Base-by-base conservation (phyloP, 495 filamentous ascomycete species). In the Neurospora sublineolata region DNA sequence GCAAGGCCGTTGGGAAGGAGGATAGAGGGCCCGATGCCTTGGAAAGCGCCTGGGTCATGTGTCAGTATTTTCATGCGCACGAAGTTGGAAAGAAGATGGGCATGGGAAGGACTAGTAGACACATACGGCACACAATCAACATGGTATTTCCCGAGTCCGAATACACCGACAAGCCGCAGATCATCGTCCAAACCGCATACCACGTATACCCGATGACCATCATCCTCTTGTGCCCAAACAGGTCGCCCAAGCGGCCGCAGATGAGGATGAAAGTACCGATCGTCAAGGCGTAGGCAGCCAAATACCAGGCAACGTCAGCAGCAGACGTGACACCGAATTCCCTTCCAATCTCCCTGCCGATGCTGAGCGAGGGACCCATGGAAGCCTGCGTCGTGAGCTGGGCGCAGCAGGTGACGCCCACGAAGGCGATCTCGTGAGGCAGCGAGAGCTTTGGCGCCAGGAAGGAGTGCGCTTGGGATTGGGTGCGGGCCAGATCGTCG, bases 261-360 rank as follows among this genome's bases (percentile, higher is more conserved):
- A 89, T 80, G n/a, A 90, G 79, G 76, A 91, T 89, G 73, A 91
- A 91, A 8, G 88, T 89, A 37, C 89, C 89, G 23, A 87, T 84
- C 0, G 88, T 89, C 52, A 91, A 79, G 37, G 82, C 83, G 76
- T 89, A 90, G 0, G 81, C 84, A 3, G 87, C 87, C 60, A 87
- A 78, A 39, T 86, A 85, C 89, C 88, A 90, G 58, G 80, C 81
- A 14, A 84, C 69, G 41, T 80, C 77, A 1, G 74, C 80, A 1
- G 75, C 74, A 38, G 75, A 75, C 20, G 58, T 40, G n/a, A 70
- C 40, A 67, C 73, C 73, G 60, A 77, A 80, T 37, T 70, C 70
- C 3, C 60, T 37, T 52, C 78, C 77, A 5, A 80, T 77, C 44
- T 80, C 75, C 67, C 81, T 78, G 5, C 82, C 76, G 7, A 80